Base-by-base conservation (phyloP, 495 filamentous ascomycete genomes). In the Jackrogersella multiformis region DNA sequence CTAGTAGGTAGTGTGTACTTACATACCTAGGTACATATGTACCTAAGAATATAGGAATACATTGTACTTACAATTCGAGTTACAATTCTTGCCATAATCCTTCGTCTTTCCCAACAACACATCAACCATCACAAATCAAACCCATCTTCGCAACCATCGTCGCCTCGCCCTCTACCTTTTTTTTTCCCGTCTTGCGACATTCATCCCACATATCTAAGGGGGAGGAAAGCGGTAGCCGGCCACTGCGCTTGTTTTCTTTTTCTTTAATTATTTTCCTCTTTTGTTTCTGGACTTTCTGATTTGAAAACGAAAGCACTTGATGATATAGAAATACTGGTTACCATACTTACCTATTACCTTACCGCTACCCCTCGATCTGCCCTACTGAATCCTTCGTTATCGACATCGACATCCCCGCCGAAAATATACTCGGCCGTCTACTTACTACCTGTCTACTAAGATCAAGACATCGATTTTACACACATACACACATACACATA, bases 291-390 rank as follows among this genome's bases (percentile, higher is more conserved):
- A n/a, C n/a, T n/a, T n/a, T n/a, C 45, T 16, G 32, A 48, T 28
- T 48, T 30, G 44, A 48, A 24, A 9, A 7, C 26, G 7, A 45
- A 45, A 46, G 23, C 42, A 21, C 24, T 20, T 35, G 44, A 48
- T 20, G 32, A 36, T 48, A 41, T 51, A 20, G 44, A 1, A 41
- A 23, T 41, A 41, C 35, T 21, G 7, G 24, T 35, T 45, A 54
- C 38, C 7, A 42, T 35, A 45, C 49, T 41, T 18, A n/a, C 20
- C 45, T 30, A 23, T 44, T 26, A 56, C 39, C 12, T 55, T 46
- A 38, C 52, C 34, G 16, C 16, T 65, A 65, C 54, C 61, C 61
- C 61, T 58, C 61, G 61, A 65, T 58, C 61, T 26, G 35, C 49
- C 15, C 16, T 36, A 21, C 23, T 36, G 32, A 58, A 58, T 65